Evolutionary conservation across 495 filamentous ascomycete species (phyloP).

Genomic region (Neurospora intermedia): DNA sequence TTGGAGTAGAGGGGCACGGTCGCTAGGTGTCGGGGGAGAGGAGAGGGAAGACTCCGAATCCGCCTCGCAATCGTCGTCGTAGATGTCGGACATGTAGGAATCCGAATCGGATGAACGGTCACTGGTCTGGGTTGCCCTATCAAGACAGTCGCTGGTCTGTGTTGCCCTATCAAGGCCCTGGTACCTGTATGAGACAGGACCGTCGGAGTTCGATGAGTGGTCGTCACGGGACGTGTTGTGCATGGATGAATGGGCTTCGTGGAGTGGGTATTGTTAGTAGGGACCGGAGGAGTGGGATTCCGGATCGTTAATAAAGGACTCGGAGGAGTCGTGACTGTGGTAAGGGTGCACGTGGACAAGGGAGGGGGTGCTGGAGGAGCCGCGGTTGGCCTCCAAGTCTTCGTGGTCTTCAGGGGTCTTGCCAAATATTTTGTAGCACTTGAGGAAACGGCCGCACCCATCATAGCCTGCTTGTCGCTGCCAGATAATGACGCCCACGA

Average conservation of each 20-base stretch:
- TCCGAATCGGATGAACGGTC: background rate
- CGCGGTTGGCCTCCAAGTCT: background rate
- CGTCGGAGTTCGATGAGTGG: background rate
- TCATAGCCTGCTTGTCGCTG: background rate
- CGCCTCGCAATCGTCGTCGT: background rate
- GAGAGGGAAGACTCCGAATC: background rate
- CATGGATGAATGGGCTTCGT: background rate
- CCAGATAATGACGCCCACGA: background rate
- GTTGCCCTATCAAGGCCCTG: background rate
- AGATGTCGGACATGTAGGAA: background rate
- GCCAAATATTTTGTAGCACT: background rate
- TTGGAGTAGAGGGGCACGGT: background rate
- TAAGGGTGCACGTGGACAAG: background rate
- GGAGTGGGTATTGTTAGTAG: background rate
- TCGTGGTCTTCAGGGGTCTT: background rate
- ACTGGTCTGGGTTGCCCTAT: background rate
- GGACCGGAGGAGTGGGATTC: background rate
- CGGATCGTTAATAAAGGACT: background rate
- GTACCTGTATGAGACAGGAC: background rate
- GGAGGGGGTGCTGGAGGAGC: background rate
- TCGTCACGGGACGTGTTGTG: background rate
- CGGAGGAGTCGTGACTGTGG: background rate
- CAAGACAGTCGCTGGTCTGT: background rate
- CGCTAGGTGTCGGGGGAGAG: background rate
- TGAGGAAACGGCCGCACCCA: background rate